A percentile compares a stretch with the other conserved stretches of the same genome.
These are phyloP conservation scores for Colletotrichum echinochloae DNA, from an alignment of 2,329 filamentous ascomycete species.

Conservation along the genomic window DNA sequence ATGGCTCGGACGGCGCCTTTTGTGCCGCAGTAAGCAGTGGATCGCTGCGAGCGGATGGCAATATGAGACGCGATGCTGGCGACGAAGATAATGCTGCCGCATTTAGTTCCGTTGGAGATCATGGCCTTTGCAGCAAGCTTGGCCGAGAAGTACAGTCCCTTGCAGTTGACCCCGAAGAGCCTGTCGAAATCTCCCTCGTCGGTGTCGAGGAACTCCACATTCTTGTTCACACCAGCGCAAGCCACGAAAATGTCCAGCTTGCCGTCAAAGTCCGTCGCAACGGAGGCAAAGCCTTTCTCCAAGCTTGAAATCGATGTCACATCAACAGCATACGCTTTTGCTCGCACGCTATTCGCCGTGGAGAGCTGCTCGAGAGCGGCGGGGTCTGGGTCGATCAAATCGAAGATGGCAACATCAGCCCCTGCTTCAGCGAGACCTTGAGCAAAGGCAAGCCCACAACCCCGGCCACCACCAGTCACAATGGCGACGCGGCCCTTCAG, in stretches of 20 bases:
- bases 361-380: constrained; percentile 12
- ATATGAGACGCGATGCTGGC: constrained; percentile 66
- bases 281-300: constrained; percentile 12
- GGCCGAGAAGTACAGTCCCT: constrained; percentile 53
- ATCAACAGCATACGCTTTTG: constrained; percentile 21
- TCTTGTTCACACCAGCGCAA: constrained; percentile 50
- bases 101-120: constrained; percentile 62
- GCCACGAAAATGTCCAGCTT: constrained; percentile 51
- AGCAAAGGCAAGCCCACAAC: constrained; percentile 53
- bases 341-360: not conserved
- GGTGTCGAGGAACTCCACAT: constrained; percentile 31
- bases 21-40: constrained; percentile 47
- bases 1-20: constrained; percentile 39
- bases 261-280: constrained; percentile 45
- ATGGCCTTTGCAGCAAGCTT: constrained; percentile 63
- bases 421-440: constrained; percentile 34
- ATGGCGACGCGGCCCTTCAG: constrained; percentile 60
- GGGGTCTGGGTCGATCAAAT: constrained; percentile 30
- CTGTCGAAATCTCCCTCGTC: constrained; percentile 30
- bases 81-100: constrained; percentile 65
- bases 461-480: constrained; percentile 60
- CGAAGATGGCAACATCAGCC: constrained; percentile 32
- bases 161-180: constrained; percentile 26
- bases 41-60: constrained; percentile 61
- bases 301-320: constrained; percentile 21